These are phyloP conservation scores for Exophiala viscosa DNA, from an alignment of 2,329 filamentous ascomycete genomes.

Conservation along the genomic window DNA sequence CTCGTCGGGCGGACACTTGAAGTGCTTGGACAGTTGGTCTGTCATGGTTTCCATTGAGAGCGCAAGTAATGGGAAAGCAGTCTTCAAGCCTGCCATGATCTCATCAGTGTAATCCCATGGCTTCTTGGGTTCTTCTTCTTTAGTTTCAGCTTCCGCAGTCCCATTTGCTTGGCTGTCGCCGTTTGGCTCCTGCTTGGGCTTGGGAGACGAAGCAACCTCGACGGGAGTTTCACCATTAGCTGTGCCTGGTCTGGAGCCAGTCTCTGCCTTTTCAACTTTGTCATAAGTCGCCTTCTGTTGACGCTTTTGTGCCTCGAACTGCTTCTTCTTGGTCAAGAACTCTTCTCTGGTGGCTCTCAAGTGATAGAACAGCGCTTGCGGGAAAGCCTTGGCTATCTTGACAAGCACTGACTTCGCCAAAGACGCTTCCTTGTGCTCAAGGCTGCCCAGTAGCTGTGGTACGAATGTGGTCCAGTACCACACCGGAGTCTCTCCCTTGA, in stretches of 20 bases:
- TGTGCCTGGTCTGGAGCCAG: conserved; percentile 39
- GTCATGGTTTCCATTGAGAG: conserved; percentile 99
- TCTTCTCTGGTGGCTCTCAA: conserved; percentile 91
- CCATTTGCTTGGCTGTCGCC: conserved; percentile 42
- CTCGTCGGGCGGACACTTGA: conserved; percentile 97
- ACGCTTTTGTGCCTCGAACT: conserved; percentile 22
- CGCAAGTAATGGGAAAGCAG: conserved; percentile 90
- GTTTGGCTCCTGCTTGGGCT: conserved; percentile 55
- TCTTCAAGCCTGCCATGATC: conserved; percentile 92
- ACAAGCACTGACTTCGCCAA: conserved; percentile 81
- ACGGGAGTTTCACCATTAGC: conserved; percentile 41
- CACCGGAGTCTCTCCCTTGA: conserved; percentile 93
- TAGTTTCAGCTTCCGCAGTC: conserved; percentile 20
- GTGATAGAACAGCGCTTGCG: conserved; percentile 93
- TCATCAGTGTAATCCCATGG: conserved; percentile 97
- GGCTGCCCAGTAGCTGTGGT: conserved; percentile 85
- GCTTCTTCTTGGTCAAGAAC: conserved; percentile 84
- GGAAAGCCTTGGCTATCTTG: conserved; percentile 93
- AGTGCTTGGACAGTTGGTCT: conserved; percentile 97
- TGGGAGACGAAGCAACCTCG: conserved; percentile 32
- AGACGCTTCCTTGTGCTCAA: conserved; percentile 85
- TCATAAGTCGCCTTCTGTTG: conserved; percentile 20
- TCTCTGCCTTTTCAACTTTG: conserved; percentile 12
- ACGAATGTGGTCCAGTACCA: conserved; percentile 99
- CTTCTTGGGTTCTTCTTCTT: conserved; percentile 58